Conservation (phyloP, 2,329 filamentous ascomycete genomes). For the Xylariaceae sp. region DNA sequence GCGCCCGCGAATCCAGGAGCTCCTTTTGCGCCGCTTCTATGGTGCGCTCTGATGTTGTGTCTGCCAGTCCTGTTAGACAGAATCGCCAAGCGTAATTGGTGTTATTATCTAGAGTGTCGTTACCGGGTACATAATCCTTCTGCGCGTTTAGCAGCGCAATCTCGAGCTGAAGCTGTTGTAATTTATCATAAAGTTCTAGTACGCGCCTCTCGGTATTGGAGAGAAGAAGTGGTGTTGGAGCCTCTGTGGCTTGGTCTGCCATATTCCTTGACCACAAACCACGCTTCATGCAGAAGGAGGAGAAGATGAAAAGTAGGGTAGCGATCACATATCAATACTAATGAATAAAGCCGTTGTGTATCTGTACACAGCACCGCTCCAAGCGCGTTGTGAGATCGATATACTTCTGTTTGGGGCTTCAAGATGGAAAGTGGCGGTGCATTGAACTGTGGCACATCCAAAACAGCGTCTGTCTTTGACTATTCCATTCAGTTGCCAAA, state of each 20-base stretch:
- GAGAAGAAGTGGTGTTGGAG: conserved; percentile 55
- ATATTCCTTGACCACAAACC: conserved; percentile 18
- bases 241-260: conserved; percentile 39
- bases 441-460: conserved; percentile 6
- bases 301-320: too few relatives aligned
- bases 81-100: background rate
- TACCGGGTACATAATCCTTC: conserved; percentile 46
- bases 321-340: too few relatives aligned
- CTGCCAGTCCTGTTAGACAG: conserved; percentile 49
- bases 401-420: background rate
- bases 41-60: conserved; percentile 38
- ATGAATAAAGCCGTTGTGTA: too few relatives aligned
- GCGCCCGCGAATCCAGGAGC: conserved; percentile 72
- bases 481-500: too few relatives aligned
- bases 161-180: conserved; percentile 75
- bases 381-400: too few relatives aligned
- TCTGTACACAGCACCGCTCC: too few relatives aligned
- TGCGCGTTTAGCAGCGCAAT: conserved; percentile 67
- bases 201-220: conserved; percentile 70
- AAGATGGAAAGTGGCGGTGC: conserved; percentile 10
- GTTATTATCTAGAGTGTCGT: background rate
- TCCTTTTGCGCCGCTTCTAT: conserved; percentile 66
- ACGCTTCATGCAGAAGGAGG: too few relatives aligned
- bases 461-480: too few relatives aligned
- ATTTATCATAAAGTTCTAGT: conserved; percentile 72